A percentile compares a stretch with the other conserved stretches of the same genome.
These are phyloP conservation scores for Dendrothele bispora DNA, from an alignment of 768 basidiomycete genomes.

Conservation along the genomic window DNA sequence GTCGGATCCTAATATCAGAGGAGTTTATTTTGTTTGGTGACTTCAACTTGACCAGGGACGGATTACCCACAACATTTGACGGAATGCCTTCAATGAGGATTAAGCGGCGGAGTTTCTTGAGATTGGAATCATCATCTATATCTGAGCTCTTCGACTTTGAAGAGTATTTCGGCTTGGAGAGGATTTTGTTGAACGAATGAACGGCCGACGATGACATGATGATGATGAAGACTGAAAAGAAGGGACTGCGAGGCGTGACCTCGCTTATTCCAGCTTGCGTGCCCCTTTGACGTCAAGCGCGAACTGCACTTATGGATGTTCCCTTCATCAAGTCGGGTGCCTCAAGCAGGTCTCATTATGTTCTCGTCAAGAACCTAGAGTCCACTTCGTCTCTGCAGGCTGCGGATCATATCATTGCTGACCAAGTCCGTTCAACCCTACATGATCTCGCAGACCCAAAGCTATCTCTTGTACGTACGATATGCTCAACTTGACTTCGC, in stretches of 20 bases:
- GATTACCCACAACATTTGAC: constrained; percentile 65
- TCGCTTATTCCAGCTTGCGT: too few relatives aligned
- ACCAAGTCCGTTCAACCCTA: constrained; percentile 60
- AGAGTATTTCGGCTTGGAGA: constrained; percentile 64
- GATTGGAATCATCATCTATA: constrained; percentile 57
- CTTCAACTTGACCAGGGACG: neutral
- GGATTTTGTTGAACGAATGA: constrained; percentile 79
- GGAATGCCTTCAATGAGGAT: constrained; percentile 93
- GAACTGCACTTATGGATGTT: constrained; percentile 69
- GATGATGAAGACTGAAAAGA: too few relatives aligned
- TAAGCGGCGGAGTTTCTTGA: constrained; percentile 83
- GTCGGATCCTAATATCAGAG: constrained; percentile 60
- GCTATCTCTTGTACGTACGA: constrained; percentile 53
- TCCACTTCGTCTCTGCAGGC: constrained; percentile 51
- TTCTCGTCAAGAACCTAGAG: constrained; percentile 74
- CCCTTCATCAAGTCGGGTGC: constrained; percentile 81
- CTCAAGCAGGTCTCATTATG: constrained; percentile 71
- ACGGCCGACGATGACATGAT: constrained; percentile 35
- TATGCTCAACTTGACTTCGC: constrained; percentile 4
- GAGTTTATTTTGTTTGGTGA: neutral
- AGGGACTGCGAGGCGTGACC: too few relatives aligned
- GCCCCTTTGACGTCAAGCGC: too few relatives aligned
- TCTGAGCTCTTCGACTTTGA: constrained; percentile 68
- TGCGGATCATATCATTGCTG: constrained; percentile 59
- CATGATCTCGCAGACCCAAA: constrained; percentile 48